Evolutionary conservation across 768 basidiomycete genomes (phyloP).

Genomic region (Mycena indigotica): DNA sequence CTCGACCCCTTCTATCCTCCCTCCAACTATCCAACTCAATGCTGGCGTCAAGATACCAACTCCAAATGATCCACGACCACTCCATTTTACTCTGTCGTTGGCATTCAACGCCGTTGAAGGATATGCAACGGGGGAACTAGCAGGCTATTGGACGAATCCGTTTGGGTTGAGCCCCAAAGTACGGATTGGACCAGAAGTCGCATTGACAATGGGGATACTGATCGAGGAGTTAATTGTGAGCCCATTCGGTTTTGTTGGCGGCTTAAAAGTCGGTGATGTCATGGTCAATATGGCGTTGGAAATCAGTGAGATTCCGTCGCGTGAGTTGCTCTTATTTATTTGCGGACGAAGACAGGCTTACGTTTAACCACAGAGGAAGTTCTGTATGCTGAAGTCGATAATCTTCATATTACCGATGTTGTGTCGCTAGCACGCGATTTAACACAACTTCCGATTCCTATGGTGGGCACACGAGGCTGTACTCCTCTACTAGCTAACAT

Average conservation of each 20-base stretch:
- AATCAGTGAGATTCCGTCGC: constrained; percentile 10
- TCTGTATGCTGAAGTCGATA: neutral
- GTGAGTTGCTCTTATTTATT: neutral
- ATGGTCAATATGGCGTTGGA: constrained; percentile 2
- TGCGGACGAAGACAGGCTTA: neutral
- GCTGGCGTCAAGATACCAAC: constrained; percentile 11
- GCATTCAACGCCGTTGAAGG: constrained; percentile 1
- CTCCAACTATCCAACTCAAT: neutral
- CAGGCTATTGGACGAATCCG: constrained; percentile 14
- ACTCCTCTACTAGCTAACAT: too few species aligned
- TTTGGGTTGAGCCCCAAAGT: constrained; percentile 8
- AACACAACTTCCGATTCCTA: constrained; percentile 1
- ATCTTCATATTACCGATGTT: constrained; percentile 8
- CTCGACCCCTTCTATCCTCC: neutral
- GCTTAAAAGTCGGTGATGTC: constrained; percentile 4
- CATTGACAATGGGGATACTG: constrained; percentile 2
- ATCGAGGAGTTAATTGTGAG: neutral
- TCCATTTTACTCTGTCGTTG: constrained; percentile 5
- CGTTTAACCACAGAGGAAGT: neutral
- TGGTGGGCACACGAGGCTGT: too few species aligned
- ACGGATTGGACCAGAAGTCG: constrained; percentile 8
- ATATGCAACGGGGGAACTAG: constrained; percentile 1
- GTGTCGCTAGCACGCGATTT: constrained; percentile 7
- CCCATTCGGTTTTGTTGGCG: constrained; percentile 7
- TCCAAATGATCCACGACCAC: neutral